Conservation (phyloP, 2,329 filamentous ascomycete species). For the Neonectria hederae region DNA sequence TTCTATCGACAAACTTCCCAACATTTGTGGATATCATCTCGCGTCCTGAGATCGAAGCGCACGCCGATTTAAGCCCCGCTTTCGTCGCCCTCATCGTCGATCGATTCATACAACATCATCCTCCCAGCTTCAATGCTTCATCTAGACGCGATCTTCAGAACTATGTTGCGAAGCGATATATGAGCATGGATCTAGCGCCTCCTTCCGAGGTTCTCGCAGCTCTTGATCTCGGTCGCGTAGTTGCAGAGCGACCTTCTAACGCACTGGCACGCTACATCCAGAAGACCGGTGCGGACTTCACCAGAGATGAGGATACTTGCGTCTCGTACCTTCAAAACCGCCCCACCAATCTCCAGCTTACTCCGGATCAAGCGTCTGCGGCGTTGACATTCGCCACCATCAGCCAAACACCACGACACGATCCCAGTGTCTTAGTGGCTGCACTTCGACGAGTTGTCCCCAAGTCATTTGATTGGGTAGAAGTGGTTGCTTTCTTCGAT, state of each 20-base stretch:
- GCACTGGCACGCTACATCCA: constrained; percentile 75
- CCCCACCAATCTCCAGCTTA: constrained; percentile 68
- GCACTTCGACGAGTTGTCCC: constrained; percentile 70
- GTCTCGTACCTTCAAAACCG: constrained; percentile 62
- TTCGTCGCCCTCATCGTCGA: constrained; percentile 86
- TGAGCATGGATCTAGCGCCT: constrained; percentile 69
- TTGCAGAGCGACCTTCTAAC: constrained; percentile 67
- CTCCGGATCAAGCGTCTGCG: constrained; percentile 83
- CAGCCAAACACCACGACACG: constrained; percentile 64
- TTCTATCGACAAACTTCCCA: constrained; percentile 81
- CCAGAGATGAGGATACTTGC: constrained; percentile 76
- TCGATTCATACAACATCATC: constrained; percentile 86
- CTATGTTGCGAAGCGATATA: constrained; percentile 75
- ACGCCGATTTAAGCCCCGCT: constrained; percentile 71
- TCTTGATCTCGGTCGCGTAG: constrained; percentile 73
- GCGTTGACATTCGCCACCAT: constrained; percentile 75
- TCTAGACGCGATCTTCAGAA: constrained; percentile 75
- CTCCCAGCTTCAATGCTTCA: constrained; percentile 83
- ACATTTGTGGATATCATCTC: constrained; percentile 82
- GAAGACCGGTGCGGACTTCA: constrained; percentile 77
- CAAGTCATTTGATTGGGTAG: constrained; percentile 72
- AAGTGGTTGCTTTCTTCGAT: constrained; percentile 83
- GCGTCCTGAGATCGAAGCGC: constrained; percentile 68
- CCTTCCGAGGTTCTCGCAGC: constrained; percentile 76
- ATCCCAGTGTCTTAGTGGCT: constrained; percentile 66